Evolutionary conservation across 345 rosid genomes (phyloP).

Genomic region (Dovyalis caffra): DNA sequence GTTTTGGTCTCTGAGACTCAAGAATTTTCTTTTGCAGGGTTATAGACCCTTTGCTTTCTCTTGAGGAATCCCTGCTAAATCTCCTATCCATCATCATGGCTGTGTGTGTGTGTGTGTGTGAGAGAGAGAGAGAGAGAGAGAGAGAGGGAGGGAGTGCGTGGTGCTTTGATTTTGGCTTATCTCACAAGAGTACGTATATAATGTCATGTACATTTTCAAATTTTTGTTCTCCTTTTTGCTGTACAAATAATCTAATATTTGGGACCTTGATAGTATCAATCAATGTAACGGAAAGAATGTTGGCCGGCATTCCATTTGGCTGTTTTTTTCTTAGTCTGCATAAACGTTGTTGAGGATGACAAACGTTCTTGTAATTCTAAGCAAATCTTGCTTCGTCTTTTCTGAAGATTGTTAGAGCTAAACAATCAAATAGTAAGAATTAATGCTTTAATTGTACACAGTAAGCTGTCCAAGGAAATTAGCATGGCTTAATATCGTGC

Average conservation of each 20-base stretch:
- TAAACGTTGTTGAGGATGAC: too few relatives aligned
- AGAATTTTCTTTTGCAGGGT: constrained; percentile 31
- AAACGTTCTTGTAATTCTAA: too few relatives aligned
- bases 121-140: not conserved
- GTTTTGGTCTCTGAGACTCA: constrained; percentile 18
- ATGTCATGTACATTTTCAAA: not conserved
- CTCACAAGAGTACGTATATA: not conserved
- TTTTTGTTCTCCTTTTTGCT: not conserved
- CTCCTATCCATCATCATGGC: constrained; percentile 30
- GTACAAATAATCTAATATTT: not conserved
- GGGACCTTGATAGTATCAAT: not conserved
- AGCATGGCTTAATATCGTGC: too few relatives aligned
- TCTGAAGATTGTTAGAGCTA: too few relatives aligned
- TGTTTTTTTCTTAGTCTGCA: too few relatives aligned
- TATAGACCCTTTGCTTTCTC: constrained; percentile 20
- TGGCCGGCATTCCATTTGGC: not conserved
- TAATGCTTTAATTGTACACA: too few relatives aligned
- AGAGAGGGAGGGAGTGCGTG: too few relatives aligned
- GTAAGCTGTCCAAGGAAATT: too few relatives aligned
- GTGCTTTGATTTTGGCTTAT: not conserved
- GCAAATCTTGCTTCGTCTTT: too few relatives aligned
- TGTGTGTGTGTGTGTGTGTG: too few relatives aligned
- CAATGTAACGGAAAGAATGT: not conserved
- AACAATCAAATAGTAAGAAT: too few relatives aligned
- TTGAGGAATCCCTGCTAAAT: constrained; percentile 21